Conservation (phyloP, 495 filamentous ascomycete genomes). For the Aspergillus olivimuriae region DNA sequence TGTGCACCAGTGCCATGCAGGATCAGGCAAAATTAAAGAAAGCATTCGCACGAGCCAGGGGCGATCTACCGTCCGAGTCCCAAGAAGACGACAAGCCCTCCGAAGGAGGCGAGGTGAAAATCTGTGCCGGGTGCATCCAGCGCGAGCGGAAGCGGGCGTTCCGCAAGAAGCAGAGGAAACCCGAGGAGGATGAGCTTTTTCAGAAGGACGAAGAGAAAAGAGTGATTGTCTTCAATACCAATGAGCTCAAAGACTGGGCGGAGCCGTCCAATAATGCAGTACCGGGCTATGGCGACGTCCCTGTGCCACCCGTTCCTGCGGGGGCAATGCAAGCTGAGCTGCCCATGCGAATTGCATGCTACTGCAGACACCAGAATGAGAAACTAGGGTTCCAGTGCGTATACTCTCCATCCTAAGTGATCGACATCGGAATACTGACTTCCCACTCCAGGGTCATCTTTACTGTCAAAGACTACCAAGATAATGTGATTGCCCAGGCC, state of each 20-base stretch:
- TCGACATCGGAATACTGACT: too few species aligned
- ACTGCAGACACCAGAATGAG: conserved; percentile 89
- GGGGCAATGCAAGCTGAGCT: conserved; percentile 68
- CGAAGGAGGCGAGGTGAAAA: conserved; percentile 79
- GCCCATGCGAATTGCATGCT: conserved; percentile 96
- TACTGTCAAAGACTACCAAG: conserved; percentile 74
- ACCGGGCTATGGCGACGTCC: conserved; percentile 20
- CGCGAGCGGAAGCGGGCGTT: conserved; percentile 82
- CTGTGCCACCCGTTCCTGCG: conserved; percentile 39
- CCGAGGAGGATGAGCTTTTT: conserved; percentile 77
- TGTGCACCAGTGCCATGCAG: conserved; percentile 92
- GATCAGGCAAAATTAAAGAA: conserved; percentile 53
- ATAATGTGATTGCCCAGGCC: conserved; percentile 71
- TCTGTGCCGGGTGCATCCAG: conserved; percentile 76
- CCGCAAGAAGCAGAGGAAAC: conserved; percentile 83
- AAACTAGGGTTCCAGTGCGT: conserved; percentile 77
- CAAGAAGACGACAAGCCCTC: conserved; percentile 63
- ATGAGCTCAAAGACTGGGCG: conserved; percentile 84
- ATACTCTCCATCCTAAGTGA: background rate
- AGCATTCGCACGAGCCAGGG: conserved; percentile 61
- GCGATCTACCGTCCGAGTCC: conserved; percentile 26
- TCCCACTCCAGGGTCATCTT: conserved; percentile 87
- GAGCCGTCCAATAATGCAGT: conserved; percentile 40
- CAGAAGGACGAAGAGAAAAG: conserved; percentile 67
- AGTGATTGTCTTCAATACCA: conserved; percentile 88